Base-by-base conservation (phyloP, 2,329 filamentous ascomycete species). In the Phialemoniopsis sp. region DNA sequence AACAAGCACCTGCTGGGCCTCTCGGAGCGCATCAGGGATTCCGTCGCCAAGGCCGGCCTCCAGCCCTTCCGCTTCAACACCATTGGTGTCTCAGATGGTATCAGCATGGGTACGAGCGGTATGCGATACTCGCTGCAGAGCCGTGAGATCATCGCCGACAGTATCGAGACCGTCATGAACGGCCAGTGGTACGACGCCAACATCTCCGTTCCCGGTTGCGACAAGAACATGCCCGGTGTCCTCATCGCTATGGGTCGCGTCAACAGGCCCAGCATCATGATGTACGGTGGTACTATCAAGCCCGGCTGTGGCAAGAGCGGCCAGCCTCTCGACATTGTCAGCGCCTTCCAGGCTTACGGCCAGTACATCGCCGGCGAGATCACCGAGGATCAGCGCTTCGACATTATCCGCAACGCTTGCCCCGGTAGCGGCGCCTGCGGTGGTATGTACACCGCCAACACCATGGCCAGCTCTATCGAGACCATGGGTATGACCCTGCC, bases 151-250 rank as follows among this genome's bases (percentile, higher is more conserved):
- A 98, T 98, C 54, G 93, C 93, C 56, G 93, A 98, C 68, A 94
- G 87, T 46, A 95, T 98, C 56, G 93, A 98, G 76, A 97, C 93
- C 5, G 93, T 98, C 54, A 98, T 97, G 90, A 85, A 89, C 51
- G 93, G 89, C 13, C 93, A 98, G 68, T 97, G 90, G 89, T 97
- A 98, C 61, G 93, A 98, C 64, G 91, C 82, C 52, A 97, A 97
- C 66, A 86, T 98, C 59, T 95, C 89, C 38, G 86, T 98, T 54
- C 93, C 93, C 13, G 93, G 93, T 36, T 98, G 93, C 67, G 93
- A 98, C 77, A 98, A 98, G 81, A 98, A 98, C 70, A 97, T 98
- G 93, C 89, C 89, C 2, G 87, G 87, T 63, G 87, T 93, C 12
- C 69, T 89, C 54, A 93, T 93, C 56, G 93, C 90, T 41, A 96